Base-by-base conservation (phyloP, 129 eudicot species). In the Smallanthus sonchifolius region DNA sequence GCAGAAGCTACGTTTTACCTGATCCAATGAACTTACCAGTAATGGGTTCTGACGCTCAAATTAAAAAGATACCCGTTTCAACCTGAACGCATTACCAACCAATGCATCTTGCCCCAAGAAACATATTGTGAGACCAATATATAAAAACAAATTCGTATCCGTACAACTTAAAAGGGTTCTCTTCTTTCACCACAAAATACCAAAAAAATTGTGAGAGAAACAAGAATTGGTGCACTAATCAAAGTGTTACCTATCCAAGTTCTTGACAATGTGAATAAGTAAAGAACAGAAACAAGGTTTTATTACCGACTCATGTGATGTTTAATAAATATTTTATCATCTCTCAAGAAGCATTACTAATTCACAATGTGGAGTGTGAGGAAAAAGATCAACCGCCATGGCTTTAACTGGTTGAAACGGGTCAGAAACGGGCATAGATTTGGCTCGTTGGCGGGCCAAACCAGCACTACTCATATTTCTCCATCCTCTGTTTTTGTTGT, bases 301-400 rank as follows among this genome's bases (percentile, higher is more conserved):
- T 24, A 0, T 24, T 24, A 24, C 30, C 30, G 30, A 24, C 30
- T 24, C 30, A 24, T 24, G 30, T 75, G 16, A 48, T 75, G 47
- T 48, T 63, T 4, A 65, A 14, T 32, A 64, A 49, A 75, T 15
- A 65, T 38, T 70, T 65, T 52, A 65, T 81, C 59, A 86, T 88
- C 97, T 86, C 86, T 91, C 96, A 15, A 91, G 88, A 75, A 91
- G 92, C 98, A 94, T 94, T 30, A 94, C 98, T 42, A 94, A 69
- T 55, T 94, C 97, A 70, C 98, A 94, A 74, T 91, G 97, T 10
- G 91, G 85, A 45, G 98, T 90, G 67, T 94, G 97, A 28, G 98
- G 98, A 43, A 90, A 94, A 66, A 94, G 88, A 87, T 94, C 97
- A 45, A 94, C 97, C 8, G 97, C 97, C 98, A 94, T 94, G 37